These are phyloP conservation scores for Ehretia macrophylla DNA, from an alignment of 257 asterid species.

Conservation along the genomic window DNA sequence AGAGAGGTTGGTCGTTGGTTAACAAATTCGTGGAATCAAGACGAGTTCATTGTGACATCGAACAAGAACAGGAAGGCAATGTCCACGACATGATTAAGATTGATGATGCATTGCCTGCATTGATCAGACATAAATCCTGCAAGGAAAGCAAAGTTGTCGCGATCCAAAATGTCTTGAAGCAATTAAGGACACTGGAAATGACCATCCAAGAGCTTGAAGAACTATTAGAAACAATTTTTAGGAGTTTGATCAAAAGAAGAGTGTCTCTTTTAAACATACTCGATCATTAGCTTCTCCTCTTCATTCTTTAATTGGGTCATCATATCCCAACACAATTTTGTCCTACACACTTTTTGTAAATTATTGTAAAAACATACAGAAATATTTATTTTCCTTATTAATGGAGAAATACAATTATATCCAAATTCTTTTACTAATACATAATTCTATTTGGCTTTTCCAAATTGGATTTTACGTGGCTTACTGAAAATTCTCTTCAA, in stretches of 20 bases:
- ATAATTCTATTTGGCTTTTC: background rate
- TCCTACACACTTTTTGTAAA: too few species aligned
- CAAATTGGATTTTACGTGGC: too few species aligned
- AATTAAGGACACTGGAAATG: slow-evolving; percentile 6
- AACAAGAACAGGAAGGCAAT: too few species aligned
- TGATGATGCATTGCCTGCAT: slow-evolving; percentile 4
- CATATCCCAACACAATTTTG: too few species aligned
- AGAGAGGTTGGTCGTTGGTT: slow-evolving; percentile 24
- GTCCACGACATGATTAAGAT: background rate
- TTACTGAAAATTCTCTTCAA: too few species aligned
- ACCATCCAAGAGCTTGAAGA: background rate
- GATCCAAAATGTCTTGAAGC: slow-evolving; percentile 19
- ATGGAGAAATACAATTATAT: background rate
- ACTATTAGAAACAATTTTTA: slow-evolving; percentile 1
- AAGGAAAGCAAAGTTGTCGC: background rate
- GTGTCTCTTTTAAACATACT: slow-evolving; percentile 12
- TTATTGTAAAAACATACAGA: too few species aligned
- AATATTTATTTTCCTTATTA: too few species aligned
- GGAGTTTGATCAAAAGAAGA: slow-evolving; percentile 3
- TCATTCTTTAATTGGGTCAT: too few species aligned
- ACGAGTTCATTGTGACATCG: background rate
- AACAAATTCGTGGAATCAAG: slow-evolving; percentile 21
- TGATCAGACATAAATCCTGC: background rate
- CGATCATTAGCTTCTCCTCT: background rate
- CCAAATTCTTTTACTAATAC: background rate